A percentile compares a stretch with the other conserved stretches of the same genome.
Conservation (phyloP, 805 yeast genomes). For the Metschnikowia koreensis region DNA sequence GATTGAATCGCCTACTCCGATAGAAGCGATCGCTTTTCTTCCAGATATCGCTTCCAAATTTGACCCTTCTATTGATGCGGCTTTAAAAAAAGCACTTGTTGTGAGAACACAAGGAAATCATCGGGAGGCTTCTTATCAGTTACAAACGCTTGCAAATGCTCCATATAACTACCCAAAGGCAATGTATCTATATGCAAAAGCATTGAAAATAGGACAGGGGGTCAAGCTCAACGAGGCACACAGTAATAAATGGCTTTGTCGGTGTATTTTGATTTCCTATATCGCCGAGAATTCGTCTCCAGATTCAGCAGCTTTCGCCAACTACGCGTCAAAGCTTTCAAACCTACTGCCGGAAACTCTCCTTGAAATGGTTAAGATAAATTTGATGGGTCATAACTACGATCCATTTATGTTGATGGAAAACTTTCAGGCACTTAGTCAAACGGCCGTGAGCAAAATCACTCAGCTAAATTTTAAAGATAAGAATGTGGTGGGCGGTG, state of each 20-base stretch:
- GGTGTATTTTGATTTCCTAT: constrained; percentile 34
- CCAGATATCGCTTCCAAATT: constrained; percentile 10
- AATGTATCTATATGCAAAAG: constrained; percentile 65
- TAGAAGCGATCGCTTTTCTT: constrained; percentile 4
- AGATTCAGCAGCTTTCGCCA: constrained; percentile 10
- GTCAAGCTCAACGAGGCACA: constrained; percentile 52
- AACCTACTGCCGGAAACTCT: constrained; percentile 30
- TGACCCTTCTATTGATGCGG: constrained; percentile 29
- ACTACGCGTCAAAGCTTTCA: constrained; percentile 25
- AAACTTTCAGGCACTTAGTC: constrained; percentile 24
- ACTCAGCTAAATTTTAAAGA: constrained; percentile 29
- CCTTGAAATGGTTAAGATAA: constrained; percentile 24
- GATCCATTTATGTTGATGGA: constrained; percentile 29
- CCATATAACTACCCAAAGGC: constrained; percentile 58
- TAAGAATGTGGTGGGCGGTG: constrained; percentile 44
- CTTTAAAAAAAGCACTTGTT: constrained; percentile 46
- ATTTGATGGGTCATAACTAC: constrained; percentile 21
- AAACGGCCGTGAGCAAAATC: constrained; percentile 28
- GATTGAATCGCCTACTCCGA: constrained; percentile 6
- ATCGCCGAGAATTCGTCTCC: constrained; percentile 13
- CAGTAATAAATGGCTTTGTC: constrained; percentile 60
- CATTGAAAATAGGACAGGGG: constrained; percentile 69
- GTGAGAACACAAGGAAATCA: constrained; percentile 57
- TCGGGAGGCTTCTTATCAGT: constrained; percentile 66
- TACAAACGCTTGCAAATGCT: constrained; percentile 60